A percentile compares a stretch with the other conserved stretches of the same genome.
Conservation (phyloP, 371 early-diverging fungal genomes). For the Blakeslea trispora region DNA sequence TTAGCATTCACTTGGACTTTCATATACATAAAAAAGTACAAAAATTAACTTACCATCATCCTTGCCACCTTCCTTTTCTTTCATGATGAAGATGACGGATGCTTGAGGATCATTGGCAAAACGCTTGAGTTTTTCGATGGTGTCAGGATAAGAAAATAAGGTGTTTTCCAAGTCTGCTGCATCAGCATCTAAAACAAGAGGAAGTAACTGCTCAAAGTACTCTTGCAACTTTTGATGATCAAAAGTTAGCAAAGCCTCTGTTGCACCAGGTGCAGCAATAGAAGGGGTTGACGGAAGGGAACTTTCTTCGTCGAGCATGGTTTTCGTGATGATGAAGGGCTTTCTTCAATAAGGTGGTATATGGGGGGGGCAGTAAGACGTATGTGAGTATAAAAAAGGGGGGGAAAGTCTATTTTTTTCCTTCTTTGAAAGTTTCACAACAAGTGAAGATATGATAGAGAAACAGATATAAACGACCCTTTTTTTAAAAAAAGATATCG, state of each 20-base stretch:
- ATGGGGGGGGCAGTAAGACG: background rate
- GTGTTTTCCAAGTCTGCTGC: constrained; percentile 59
- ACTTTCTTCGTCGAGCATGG: constrained; percentile 27
- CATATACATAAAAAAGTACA: no score
- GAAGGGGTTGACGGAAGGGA: constrained; percentile 13
- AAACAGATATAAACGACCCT: no score
- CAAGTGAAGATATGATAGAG: no score
- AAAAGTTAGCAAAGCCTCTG: constrained; percentile 40
- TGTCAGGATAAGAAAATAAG: constrained; percentile 68
- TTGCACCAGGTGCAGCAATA: constrained; percentile 10
- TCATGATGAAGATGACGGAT: constrained; percentile 79
- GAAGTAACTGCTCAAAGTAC: constrained; percentile 73
- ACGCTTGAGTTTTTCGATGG: constrained; percentile 70
- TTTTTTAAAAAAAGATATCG: no score
- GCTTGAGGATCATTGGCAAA: constrained; percentile 80
- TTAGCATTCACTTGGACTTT: no score
- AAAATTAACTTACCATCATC: constrained; percentile 54
- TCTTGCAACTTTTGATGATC: constrained; percentile 64
- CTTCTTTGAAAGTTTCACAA: no score
- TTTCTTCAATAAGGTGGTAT: background rate
- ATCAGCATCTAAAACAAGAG: constrained; percentile 75
- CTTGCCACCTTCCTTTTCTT: constrained; percentile 68
- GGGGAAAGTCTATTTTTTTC: no score
- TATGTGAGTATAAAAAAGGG: no score
- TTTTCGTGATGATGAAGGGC: background rate